These are phyloP conservation scores for Taiozyma sp. DNA, from an alignment of 1,139 yeast species.

Conservation along the genomic window DNA sequence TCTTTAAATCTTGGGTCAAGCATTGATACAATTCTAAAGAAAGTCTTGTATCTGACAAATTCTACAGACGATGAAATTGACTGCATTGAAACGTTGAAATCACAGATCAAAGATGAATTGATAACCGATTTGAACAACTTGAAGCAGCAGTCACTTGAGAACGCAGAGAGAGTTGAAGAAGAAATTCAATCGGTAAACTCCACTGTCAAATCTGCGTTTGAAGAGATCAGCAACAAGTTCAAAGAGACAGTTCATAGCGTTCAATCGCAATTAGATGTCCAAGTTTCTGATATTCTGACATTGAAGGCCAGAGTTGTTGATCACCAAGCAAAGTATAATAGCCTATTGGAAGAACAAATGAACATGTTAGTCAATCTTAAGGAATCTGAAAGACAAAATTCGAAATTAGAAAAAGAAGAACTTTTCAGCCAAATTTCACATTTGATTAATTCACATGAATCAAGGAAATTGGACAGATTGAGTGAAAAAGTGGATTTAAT, in stretches of 20 bases:
- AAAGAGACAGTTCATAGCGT: constrained; percentile 7
- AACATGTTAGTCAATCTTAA: constrained; percentile 7
- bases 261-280: constrained; percentile 12
- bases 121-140: constrained; percentile 6
- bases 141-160: background rate
- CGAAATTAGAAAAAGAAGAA: constrained; percentile 3
- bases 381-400: constrained; percentile 5
- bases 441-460: constrained; percentile 10
- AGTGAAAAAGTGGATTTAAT: constrained; percentile 3
- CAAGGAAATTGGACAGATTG: constrained; percentile 4
- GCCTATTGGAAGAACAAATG: constrained; percentile 8
- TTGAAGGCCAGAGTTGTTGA: constrained; percentile 10
- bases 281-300: constrained; percentile 14
- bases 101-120: constrained; percentile 11
- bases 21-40: constrained; percentile 6
- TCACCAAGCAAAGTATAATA: constrained; percentile 11
- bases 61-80: constrained; percentile 7
- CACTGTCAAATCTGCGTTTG: background rate
- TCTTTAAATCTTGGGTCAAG: constrained; percentile 2
- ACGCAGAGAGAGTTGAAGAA: background rate
- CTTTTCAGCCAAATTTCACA: constrained; percentile 9
- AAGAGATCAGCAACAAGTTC: constrained; percentile 1
- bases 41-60: constrained; percentile 1
- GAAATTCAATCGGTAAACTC: background rate
- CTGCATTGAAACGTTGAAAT: constrained; percentile 12